Evolutionary conservation across 441 rosid species (phyloP).

Genomic region (Populus tomentosa): DNA sequence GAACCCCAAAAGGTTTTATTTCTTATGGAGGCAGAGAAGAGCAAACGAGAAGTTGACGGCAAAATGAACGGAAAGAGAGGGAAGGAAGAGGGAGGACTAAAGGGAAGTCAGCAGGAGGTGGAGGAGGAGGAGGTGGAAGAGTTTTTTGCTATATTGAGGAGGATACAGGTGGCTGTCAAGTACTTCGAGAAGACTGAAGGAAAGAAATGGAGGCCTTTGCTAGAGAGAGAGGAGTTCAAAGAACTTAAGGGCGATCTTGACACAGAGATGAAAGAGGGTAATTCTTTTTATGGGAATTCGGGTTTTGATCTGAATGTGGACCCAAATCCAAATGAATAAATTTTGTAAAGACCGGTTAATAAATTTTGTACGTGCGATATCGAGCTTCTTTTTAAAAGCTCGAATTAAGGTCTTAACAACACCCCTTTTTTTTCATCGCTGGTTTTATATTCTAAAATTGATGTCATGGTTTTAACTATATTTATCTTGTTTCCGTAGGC

Average conservation of each 20-base stretch:
- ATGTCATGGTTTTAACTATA: too few relatives aligned
- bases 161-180: slow-evolving; percentile 27
- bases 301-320: slow-evolving; percentile 31
- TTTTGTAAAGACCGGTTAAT: background rate
- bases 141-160: slow-evolving; percentile 30
- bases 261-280: background rate
- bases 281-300: background rate
- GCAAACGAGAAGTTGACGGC: background rate
- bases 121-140: slow-evolving; percentile 37
- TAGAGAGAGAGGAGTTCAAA: slow-evolving; percentile 11
- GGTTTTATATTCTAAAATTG: too few relatives aligned
- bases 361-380: background rate
- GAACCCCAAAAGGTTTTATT: background rate
- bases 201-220: slow-evolving; percentile 4
- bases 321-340: background rate
- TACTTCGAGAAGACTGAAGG: slow-evolving; percentile 17
- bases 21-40: slow-evolving; percentile 5
- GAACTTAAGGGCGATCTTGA: background rate
- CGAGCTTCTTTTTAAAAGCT: background rate
- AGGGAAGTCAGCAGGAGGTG: slow-evolving; percentile 9
- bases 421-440: too few relatives aligned
- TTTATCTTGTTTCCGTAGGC: too few relatives aligned
- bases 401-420: too few relatives aligned
- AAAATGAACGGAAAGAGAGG: background rate
- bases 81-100: background rate